Conservation (phyloP, 306 rosid genomes). For the Sechiopsis laciniata region DNA sequence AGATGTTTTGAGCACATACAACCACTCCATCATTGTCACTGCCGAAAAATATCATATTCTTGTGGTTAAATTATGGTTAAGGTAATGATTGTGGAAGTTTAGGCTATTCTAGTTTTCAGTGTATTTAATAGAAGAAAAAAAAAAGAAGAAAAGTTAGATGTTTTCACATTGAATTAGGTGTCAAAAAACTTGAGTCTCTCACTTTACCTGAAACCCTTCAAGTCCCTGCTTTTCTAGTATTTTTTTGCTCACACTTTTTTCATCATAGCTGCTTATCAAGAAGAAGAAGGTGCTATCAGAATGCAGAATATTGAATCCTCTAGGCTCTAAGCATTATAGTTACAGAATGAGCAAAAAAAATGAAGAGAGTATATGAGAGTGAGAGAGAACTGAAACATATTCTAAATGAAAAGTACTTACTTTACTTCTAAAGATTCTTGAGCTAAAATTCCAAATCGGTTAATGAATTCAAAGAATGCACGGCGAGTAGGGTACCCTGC, state of each 20-base stretch:
- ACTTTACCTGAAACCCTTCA: slow-evolving; percentile 87
- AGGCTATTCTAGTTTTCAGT: no score
- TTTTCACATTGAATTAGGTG: no score
- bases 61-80: no score
- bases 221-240: slow-evolving; percentile 81
- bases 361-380: not conserved
- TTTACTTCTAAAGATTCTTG: slow-evolving; percentile 61
- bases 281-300: slow-evolving; percentile 23
- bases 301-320: slow-evolving; percentile 1
- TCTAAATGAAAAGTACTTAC: slow-evolving; percentile 42
- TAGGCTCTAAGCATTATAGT: slow-evolving; percentile 6
- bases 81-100: no score
- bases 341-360: not conserved
- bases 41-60: no score
- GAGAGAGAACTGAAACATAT: slow-evolving; percentile 5
- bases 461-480: slow-evolving; percentile 75
- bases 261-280: slow-evolving; percentile 55
- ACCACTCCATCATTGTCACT: no score
- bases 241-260: slow-evolving; percentile 62
- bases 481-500: slow-evolving; percentile 99
- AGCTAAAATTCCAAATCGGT: slow-evolving; percentile 81
- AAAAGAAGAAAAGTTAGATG: no score
- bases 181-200: not conserved
- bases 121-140: no score
- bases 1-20: slow-evolving; percentile 6